Percentiles rank a stretch among this genome's conserved stretches.
phyloP scores from a whole-genome alignment of 148 eudicot genomes.

The Vaccinium vitisidaea region DNA sequence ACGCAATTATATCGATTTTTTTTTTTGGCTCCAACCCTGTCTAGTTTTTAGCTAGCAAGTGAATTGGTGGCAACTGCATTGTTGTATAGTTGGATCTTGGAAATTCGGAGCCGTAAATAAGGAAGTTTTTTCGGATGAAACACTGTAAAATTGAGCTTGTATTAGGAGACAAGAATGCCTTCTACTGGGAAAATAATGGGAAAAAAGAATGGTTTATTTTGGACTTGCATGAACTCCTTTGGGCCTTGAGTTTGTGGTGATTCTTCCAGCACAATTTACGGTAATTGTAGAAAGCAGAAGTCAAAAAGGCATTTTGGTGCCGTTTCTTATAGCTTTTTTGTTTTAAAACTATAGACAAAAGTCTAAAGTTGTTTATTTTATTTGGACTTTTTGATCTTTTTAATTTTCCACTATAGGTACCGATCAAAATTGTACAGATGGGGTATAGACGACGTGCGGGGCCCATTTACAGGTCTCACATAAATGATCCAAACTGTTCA shows the following conservation, averaged over 20 bases:
- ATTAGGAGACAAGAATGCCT: neutral
- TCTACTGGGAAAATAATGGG: neutral
- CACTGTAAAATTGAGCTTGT: slow-evolving; percentile 1
- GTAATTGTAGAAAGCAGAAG: too few species aligned
- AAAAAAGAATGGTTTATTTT: neutral
- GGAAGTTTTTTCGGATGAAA: neutral
- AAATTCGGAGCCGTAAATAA: neutral
- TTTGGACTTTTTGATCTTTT: too few species aligned
- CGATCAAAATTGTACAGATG: too few species aligned
- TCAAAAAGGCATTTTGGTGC: too few species aligned
- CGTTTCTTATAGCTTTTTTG: too few species aligned
- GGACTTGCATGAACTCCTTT: neutral
- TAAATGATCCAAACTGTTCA: too few species aligned
- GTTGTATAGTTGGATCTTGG: slow-evolving; percentile 11
- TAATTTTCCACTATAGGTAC: too few species aligned
- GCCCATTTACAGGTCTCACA: too few species aligned
- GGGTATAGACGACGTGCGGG: too few species aligned
- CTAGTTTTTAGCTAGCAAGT: neutral
- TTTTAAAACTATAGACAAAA: too few species aligned
- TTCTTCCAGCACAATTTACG: too few species aligned
- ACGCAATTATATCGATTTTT: neutral
- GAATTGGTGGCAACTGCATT: slow-evolving; percentile 10
- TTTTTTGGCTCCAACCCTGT: neutral
- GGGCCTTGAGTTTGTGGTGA: neutral
- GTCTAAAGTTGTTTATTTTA: too few species aligned